Evolutionary conservation across 176 grass and related monocot species (phyloP), one percentile per base, ranked within the genome.

Genomic region (Oryza punctata): DNA sequence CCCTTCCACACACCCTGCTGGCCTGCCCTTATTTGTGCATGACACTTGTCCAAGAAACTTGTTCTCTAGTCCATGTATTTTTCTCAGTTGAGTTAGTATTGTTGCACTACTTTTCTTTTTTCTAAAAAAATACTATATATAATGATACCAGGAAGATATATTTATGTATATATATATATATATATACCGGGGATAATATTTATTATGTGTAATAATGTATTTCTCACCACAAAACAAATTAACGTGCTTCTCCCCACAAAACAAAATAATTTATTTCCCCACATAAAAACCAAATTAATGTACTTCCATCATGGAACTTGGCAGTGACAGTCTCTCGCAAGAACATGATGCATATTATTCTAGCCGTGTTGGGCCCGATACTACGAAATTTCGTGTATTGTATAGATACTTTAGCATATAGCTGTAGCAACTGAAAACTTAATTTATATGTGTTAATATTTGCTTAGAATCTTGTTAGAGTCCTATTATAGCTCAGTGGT

Each of bases 1-100:
- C 21, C 16, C 54, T 12, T 23, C 21, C 50, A 57, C 5, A 19
- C 32, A 43, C 43, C 18, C 47, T 50, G 14, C 12, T 28, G 10
- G 25, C 27, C n/a, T 26, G 29, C 25, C 63, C 46, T 75, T 69
- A 9, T 75, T 87, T 75, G 19, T 75, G 78, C 33, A 63, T 41
- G 24, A 37, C 23, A 59, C 13, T 79, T 72, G 47, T 85, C 77
- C 82, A 82, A 67, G 14, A 72, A 72, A 59, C 83, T 67, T 85
- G 73, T 82, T 73, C 26, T 82, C 83, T 67, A 37, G 83, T 77
- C 66, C 66, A 3, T 61, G 21, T 24, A 11, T 24, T 82, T 72
- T 85, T 72, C 67, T 70, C 30, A 70, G 10, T 52, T 78, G 27
- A 33, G 40, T 41, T 41, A 10, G 19, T 21, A 63, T 61, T 14